A percentile compares a stretch with the other conserved stretches of the same genome.
phyloP scores from a whole-genome alignment of 164 flowering plant genomes.

The Chimonanthus praecox region DNA sequence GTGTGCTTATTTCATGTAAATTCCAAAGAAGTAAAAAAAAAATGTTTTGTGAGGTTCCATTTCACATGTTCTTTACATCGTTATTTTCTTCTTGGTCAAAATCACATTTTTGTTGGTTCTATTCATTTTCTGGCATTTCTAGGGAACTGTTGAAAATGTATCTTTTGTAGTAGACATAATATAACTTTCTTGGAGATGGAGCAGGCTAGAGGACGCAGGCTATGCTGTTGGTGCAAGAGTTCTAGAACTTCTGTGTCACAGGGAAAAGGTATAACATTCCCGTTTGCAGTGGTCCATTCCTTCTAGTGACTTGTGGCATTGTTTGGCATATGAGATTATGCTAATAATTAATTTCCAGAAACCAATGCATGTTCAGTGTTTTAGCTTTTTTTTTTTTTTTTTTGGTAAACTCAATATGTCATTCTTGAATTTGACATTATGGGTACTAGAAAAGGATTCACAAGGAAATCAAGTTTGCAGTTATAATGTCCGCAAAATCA shows the following conservation, averaged over 20 bases:
- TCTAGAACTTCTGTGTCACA: slow-evolving; percentile 90
- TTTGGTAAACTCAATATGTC: no score
- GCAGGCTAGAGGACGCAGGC: slow-evolving; percentile 98
- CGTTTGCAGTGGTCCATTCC: background rate
- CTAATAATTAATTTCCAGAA: no score
- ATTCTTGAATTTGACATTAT: no score
- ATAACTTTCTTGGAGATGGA: slow-evolving; percentile 10
- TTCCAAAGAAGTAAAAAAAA: no score
- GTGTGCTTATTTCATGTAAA: no score
- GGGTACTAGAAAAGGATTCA: no score
- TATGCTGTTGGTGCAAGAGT: slow-evolving; percentile 96
- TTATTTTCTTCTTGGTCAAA: background rate
- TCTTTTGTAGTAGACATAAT: slow-evolving; percentile 6
- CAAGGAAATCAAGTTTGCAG: no score
- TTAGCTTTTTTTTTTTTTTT: no score
- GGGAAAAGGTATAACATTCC: slow-evolving; percentile 65
- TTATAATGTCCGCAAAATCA: no score
- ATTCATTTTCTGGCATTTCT: background rate
- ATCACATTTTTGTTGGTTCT: background rate
- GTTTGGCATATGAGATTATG: background rate
- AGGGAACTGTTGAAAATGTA: background rate
- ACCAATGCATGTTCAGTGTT: no score
- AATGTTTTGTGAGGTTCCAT: background rate
- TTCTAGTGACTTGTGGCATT: background rate
- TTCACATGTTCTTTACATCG: background rate